A percentile compares a stretch with the other conserved stretches of the same genome.
Evolutionary conservation across 2,329 filamentous ascomycete genomes (phyloP).

Genomic region (Cladophialophora bantiana): DNA sequence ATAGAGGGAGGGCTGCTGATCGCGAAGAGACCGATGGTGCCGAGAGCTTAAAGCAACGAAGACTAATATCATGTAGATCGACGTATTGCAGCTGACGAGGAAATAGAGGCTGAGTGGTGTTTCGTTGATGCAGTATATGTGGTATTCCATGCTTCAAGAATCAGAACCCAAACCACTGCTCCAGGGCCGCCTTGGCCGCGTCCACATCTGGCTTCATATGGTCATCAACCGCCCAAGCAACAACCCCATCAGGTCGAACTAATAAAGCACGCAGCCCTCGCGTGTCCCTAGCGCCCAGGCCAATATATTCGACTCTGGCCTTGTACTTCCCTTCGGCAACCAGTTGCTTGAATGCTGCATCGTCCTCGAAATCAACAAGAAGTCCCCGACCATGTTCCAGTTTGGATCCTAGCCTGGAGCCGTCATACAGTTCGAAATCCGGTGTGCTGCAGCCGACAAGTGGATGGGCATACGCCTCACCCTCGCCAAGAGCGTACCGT

Average conservation of each 20-base stretch:
- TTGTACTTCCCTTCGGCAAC: constrained; percentile 1
- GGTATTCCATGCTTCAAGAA: neutral
- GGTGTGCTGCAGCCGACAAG: constrained; percentile 49
- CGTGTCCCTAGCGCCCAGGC: constrained; percentile 1
- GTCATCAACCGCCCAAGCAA: constrained; percentile 31
- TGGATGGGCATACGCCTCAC: constrained; percentile 39
- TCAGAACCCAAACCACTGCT: constrained; percentile 23
- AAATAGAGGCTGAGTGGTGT: neutral
- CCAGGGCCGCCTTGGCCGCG: constrained; percentile 18
- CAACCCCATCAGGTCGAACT: constrained; percentile 27
- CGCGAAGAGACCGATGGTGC: neutral
- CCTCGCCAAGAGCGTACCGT: constrained; percentile 43
- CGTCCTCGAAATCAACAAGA: constrained; percentile 20
- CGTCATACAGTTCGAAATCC: constrained; percentile 44
- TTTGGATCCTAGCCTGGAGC: constrained; percentile 44
- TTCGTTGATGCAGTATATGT: neutral
- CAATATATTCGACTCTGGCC: constrained; percentile 13
- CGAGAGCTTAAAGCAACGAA: neutral
- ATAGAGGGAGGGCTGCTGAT: no score
- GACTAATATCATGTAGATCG: neutral
- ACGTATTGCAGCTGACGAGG: neutral
- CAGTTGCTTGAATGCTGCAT: neutral
- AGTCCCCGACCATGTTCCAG: constrained; percentile 43
- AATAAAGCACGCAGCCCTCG: constrained; percentile 32
- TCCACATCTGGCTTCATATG: constrained; percentile 19